Conservation (phyloP, 1,284 basidiomycete species). For the Sporisorium sorghi region DNA sequence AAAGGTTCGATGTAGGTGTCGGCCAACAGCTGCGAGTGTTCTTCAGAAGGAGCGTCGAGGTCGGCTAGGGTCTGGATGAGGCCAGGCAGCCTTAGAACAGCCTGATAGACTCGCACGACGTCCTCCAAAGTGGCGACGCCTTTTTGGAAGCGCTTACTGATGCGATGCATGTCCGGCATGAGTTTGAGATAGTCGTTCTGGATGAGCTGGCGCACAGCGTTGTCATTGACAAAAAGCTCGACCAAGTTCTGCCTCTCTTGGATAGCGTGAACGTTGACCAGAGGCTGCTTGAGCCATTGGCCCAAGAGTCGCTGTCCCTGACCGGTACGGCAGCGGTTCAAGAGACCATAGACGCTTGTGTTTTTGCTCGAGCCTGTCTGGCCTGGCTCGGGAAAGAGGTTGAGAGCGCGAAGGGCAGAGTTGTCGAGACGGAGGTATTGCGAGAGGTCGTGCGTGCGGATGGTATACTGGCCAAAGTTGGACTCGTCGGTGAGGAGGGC, state of each 20-base stretch:
- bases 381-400: constrained; percentile 78
- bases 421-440: constrained; percentile 97
- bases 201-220: constrained; percentile 78
- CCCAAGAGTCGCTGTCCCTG: constrained; percentile 91
- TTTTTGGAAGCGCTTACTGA: constrained; percentile 92
- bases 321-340: constrained; percentile 96
- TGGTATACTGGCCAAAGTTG: constrained; percentile 83
- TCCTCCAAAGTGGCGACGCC: constrained; percentile 88
- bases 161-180: constrained; percentile 94
- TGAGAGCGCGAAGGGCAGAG: constrained; percentile 89
- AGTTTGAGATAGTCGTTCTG: constrained; percentile 86
- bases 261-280: constrained; percentile 93
- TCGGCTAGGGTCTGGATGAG: constrained; percentile 75
- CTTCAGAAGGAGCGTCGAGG: constrained; percentile 69
- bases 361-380: constrained; percentile 53
- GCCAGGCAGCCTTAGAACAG: constrained; percentile 77
- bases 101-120: constrained; percentile 93
- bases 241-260: constrained; percentile 74
- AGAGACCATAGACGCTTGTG: constrained; percentile 82
- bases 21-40: constrained; percentile 39
- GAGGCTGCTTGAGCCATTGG: constrained; percentile 95
- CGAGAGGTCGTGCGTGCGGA: constrained; percentile 88
- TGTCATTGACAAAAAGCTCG: constrained; percentile 85
- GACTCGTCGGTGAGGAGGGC: constrained; percentile 82
- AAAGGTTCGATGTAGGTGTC: constrained; percentile 57